Base-by-base conservation (phyloP, 345 rosid species). In the Zanthoxylum bungeanum region DNA sequence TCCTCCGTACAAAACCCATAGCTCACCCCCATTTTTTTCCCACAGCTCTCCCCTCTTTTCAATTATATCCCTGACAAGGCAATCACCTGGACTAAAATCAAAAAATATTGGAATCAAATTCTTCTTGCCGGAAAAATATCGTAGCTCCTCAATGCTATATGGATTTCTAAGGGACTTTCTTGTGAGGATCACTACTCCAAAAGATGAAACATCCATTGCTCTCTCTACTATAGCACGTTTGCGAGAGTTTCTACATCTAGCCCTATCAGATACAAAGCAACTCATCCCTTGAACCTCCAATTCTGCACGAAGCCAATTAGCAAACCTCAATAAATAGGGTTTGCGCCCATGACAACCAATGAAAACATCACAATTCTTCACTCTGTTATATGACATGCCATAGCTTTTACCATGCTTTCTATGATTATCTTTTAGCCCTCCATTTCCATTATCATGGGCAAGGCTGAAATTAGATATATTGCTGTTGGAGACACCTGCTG, bases 31-130 rank as follows among this genome's bases (percentile, higher is more conserved):
- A 31, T 89, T 86, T 77, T 89, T 89, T 80, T 90, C 98, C 99
- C 99, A 95, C 71, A 92, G 72, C 62, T 91, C 98, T 31, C 98
- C 99, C 76, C 96, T 80, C 85, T 84, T 95, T 73, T 95, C 99
- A 42, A 95, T 90, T 53, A 95, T 89, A 76, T 95, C 99, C 75
- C 98, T 82, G 51, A 95, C 97, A 64, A 92, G 96, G 76, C 98
- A 95, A 58, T 92, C 98, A 21, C 84, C 83, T 1, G 89, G 94
- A 74, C 85, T 79, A 34, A 92, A 64, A 77, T 91, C 99, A 73
- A 92, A 92, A 80, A 85, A 95, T n/a, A 95, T 78, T 0, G 99
- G 99, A 16, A 95, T 92, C 44, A 95, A 79, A 80, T 86, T 95
- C 91, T 91, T 91, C 90, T 92, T 95, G 85, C 85, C 71, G 0